Evolutionary conservation across 805 yeast species (phyloP), one percentile per base, ranked within the genome.

Genomic region (Komagataella phaffii): DNA sequence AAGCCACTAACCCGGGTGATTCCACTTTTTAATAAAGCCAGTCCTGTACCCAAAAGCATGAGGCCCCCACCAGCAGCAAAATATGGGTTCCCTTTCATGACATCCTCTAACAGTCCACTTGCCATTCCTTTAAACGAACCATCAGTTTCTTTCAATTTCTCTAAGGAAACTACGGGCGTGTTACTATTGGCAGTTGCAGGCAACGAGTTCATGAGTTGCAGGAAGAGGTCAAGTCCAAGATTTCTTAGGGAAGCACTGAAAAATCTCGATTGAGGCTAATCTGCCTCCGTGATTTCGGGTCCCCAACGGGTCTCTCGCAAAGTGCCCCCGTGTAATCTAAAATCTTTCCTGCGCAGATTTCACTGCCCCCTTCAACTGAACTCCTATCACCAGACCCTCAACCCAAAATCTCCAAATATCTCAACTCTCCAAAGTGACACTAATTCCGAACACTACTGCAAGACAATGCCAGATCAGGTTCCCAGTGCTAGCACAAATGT

Each of bases 1-100:
- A 93, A 75, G 1, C 80, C 71, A 1, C 91, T 79, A 1, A 80
- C 70, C 50, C 83, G 75, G 47, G 78, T 71, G 1, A 84, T 65
- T 1, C 88, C 88, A 53, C 78, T 81, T 49, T 96, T 72, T 0
- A 88, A 81, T 6, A 88, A 58, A 0, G 96, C 95, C 40, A 93
- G 66, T 1, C 83, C 84, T 0, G 96, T 89, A n/a, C 99, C 99
- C 2, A 93, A 70, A 3, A 90, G 71, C 99, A 93, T 93, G 45
- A 93, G 71, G 0, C 99, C 99, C 59, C 97, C 96, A 61, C 99
- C 99, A 0, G 98, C 99, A 1, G 97, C 93, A 70, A 93, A 91
- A 65, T 88, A 89, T n/a, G 97, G 98, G 63, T 91, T 91, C 44
- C 78, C 75, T 19, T 74, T 74, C 53, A 85, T 71, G 2, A 80